A percentile compares a stretch with the other conserved stretches of the same genome.
Conservation (phyloP, 306 rosid species). For the Arachis stenosperma region DNA sequence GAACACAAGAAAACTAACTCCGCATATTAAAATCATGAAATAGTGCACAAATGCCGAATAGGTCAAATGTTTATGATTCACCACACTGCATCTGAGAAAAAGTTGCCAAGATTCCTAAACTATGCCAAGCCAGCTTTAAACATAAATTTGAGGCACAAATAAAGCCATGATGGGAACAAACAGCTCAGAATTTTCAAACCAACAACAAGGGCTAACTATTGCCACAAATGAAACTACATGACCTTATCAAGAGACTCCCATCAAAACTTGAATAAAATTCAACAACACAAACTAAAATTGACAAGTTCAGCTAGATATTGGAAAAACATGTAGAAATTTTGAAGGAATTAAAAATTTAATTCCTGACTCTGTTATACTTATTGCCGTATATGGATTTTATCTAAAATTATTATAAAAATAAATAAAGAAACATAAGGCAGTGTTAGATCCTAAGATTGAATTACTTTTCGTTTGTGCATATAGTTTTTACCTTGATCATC, state of each 20-base stretch:
- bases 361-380: not conserved
- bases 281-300: slow-evolving; percentile 9
- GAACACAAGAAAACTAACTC: slow-evolving; percentile 8
- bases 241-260: slow-evolving; percentile 13
- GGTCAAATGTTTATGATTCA: slow-evolving; percentile 18
- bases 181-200: slow-evolving; percentile 16
- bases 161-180: slow-evolving; percentile 20
- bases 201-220: not conserved
- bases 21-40: slow-evolving; percentile 21
- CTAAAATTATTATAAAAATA: slow-evolving; percentile 21
- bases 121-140: slow-evolving; percentile 21
- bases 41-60: slow-evolving; percentile 2
- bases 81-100: not conserved
- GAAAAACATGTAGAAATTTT: slow-evolving; percentile 2
- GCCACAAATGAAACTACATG: not conserved
- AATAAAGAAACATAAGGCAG: slow-evolving; percentile 3
- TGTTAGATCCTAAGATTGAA: slow-evolving; percentile 3
- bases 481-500: slow-evolving; percentile 80
- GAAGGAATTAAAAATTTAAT: slow-evolving; percentile 15
- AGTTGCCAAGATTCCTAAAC: not conserved
- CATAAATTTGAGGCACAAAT: slow-evolving; percentile 4
- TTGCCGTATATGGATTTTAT: not conserved
- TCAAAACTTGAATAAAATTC: slow-evolving; percentile 1
- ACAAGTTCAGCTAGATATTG: slow-evolving; percentile 14
- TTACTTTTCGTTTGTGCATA: not conserved